Conservation (phyloP, 768 basidiomycete species). For the Trametes sanguinea region DNA sequence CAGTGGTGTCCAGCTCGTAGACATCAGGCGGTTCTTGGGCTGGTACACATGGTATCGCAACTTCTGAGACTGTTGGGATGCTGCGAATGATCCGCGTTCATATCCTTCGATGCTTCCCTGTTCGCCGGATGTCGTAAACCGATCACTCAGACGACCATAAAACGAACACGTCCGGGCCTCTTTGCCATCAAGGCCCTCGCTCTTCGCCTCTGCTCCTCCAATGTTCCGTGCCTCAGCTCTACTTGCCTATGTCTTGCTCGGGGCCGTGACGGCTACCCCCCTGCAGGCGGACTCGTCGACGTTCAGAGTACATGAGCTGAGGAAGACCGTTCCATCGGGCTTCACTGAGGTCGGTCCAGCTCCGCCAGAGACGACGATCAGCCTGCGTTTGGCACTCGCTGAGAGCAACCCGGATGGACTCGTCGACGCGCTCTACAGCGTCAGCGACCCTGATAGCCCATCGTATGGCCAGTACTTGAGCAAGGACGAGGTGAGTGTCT, state of each 20-base stretch:
- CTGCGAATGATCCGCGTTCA: too few species aligned
- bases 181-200: too few species aligned
- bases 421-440: slow-evolving; percentile 38
- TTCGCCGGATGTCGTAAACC: background rate
- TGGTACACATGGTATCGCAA: too few species aligned
- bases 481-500: background rate
- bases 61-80: too few species aligned
- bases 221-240: background rate
- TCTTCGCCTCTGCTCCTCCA: background rate
- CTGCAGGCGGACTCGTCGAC: background rate
- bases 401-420: slow-evolving; percentile 39
- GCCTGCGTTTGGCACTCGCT: slow-evolving; percentile 40
- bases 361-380: slow-evolving; percentile 33
- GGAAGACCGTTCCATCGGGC: background rate
- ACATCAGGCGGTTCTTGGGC: too few species aligned
- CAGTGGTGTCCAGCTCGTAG: too few species aligned
- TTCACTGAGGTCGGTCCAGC: slow-evolving; percentile 32
- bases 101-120: background rate
- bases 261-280: background rate
- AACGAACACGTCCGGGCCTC: background rate
- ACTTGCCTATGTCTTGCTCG: background rate
- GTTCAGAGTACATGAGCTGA: background rate
- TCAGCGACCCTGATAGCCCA: slow-evolving; percentile 28
- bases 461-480: slow-evolving; percentile 2
- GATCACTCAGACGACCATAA: background rate